Evolutionary conservation across 2,329 filamentous ascomycete genomes (phyloP).

Genomic region (Sporothrix phasma): DNA sequence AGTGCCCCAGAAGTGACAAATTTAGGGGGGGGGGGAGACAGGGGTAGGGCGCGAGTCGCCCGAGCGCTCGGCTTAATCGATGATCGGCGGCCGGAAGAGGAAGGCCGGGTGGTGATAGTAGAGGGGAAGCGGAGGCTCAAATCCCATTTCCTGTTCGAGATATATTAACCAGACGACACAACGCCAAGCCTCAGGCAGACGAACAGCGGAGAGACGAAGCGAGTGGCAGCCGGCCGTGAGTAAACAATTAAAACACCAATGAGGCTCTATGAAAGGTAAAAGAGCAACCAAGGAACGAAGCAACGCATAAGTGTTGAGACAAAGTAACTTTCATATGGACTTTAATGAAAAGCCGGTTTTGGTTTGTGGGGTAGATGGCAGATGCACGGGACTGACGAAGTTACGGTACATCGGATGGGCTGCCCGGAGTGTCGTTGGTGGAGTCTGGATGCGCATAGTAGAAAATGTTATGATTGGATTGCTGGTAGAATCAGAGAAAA

Average conservation of each 20-base stretch:
- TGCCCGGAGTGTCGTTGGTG: neutral
- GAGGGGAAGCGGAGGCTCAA: neutral
- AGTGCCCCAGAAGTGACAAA: too few species aligned
- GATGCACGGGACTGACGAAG: neutral
- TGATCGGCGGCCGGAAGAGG: neutral
- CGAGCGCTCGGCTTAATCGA: neutral
- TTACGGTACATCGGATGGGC: neutral
- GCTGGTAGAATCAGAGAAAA: too few species aligned
- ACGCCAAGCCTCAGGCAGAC: conserved; percentile 10
- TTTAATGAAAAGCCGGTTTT: neutral
- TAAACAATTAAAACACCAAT: neutral
- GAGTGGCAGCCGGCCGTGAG: neutral
- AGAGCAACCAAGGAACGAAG: neutral
- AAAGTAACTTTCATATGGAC: neutral
- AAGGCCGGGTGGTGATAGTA: neutral
- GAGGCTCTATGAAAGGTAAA: too few species aligned
- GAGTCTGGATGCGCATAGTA: neutral
- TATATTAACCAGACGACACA: conserved; percentile 11
- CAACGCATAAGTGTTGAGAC: neutral
- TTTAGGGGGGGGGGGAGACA: too few species aligned
- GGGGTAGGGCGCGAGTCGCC: neutral
- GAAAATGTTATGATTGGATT: neutral
- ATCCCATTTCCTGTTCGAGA: conserved; percentile 12
- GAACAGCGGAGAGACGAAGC: neutral
- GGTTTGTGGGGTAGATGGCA: neutral